A percentile compares a stretch with the other conserved stretches of the same genome.
Conservation (phyloP, 257 asterid genomes). For the Perilla frutescens region DNA sequence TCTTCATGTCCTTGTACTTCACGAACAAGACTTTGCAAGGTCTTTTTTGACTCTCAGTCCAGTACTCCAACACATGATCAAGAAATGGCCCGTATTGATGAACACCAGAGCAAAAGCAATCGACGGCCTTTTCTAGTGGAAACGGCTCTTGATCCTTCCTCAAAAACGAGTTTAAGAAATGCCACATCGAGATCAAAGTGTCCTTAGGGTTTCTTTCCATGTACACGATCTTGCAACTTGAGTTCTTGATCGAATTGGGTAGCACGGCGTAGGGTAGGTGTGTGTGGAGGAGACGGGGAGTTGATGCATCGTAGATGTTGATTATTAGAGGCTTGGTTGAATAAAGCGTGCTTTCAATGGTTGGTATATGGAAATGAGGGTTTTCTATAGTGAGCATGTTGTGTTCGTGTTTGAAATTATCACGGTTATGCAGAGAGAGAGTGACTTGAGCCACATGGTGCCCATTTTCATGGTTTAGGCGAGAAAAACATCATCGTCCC, state of each 20-base stretch:
- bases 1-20: constrained; percentile 29
- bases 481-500: constrained; percentile 25
- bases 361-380: constrained; percentile 33
- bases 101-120: constrained; percentile 18
- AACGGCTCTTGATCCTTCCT: constrained; percentile 2
- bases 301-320: constrained; percentile 16
- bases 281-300: constrained; percentile 29
- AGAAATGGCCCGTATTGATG: constrained; percentile 22
- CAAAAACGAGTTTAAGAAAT: constrained; percentile 21
- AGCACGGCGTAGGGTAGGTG: constrained; percentile 15
- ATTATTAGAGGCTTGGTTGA: neutral
- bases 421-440: constrained; percentile 15
- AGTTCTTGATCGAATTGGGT: constrained; percentile 16
- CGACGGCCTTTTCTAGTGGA: constrained; percentile 4
- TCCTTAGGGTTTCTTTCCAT: constrained; percentile 35
- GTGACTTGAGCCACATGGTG: constrained; percentile 33
- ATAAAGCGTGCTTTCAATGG: neutral
- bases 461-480: constrained; percentile 27
- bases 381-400: neutral
- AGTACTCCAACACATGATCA: constrained; percentile 23
- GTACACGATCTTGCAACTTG: constrained; percentile 28
- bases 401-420: neutral
- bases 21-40: constrained; percentile 18
- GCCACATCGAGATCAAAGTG: constrained; percentile 33
- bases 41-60: constrained; percentile 18